phyloP scores from a whole-genome alignment of 352 stramenopile genomes.

The Phytophthora constricta region DNA sequence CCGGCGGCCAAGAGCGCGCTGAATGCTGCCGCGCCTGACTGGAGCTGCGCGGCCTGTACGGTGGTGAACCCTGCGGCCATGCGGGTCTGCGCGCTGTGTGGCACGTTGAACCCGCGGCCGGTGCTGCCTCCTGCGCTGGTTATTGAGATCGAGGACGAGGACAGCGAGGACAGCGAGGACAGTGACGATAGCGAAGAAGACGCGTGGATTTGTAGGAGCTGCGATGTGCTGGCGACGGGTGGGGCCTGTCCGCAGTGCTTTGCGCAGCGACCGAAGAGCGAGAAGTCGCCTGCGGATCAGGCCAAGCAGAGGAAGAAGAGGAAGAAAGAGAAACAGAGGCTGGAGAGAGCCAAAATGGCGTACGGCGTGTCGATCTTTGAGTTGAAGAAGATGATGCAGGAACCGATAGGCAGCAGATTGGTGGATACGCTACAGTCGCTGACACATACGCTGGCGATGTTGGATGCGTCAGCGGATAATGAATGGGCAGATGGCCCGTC shows the following conservation, averaged over 20 bases:
- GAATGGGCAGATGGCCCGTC: slow-evolving; percentile 68
- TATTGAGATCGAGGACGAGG: slow-evolving; percentile 48
- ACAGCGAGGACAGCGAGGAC: slow-evolving; percentile 35
- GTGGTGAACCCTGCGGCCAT: slow-evolving; percentile 65
- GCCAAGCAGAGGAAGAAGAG: slow-evolving; percentile 37
- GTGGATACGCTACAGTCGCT: slow-evolving; percentile 76
- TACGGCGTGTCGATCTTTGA: slow-evolving; percentile 78
- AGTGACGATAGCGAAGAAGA: slow-evolving; percentile 29
- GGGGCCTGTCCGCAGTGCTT: slow-evolving; percentile 52
- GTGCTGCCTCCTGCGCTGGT: slow-evolving; percentile 38
- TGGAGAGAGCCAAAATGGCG: slow-evolving; percentile 52
- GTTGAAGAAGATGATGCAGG: slow-evolving; percentile 56
- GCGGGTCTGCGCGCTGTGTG: slow-evolving; percentile 63
- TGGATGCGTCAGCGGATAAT: slow-evolving; percentile 80
- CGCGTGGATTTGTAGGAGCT: slow-evolving; percentile 43
- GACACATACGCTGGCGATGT: slow-evolving; percentile 87
- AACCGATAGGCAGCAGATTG: slow-evolving; percentile 56
- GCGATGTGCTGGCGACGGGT: slow-evolving; percentile 31
- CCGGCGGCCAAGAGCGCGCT: slow-evolving; percentile 9
- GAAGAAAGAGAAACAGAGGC: slow-evolving; percentile 45
- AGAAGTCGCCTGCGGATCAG: slow-evolving; percentile 41
- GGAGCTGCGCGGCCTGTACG: slow-evolving; percentile 75
- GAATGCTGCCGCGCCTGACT: slow-evolving; percentile 34
- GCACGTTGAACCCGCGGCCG: slow-evolving; percentile 74
- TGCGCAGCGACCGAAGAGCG: slow-evolving; percentile 29